These are phyloP conservation scores for Mycena venus DNA, from an alignment of 768 basidiomycete genomes.

Conservation along the genomic window DNA sequence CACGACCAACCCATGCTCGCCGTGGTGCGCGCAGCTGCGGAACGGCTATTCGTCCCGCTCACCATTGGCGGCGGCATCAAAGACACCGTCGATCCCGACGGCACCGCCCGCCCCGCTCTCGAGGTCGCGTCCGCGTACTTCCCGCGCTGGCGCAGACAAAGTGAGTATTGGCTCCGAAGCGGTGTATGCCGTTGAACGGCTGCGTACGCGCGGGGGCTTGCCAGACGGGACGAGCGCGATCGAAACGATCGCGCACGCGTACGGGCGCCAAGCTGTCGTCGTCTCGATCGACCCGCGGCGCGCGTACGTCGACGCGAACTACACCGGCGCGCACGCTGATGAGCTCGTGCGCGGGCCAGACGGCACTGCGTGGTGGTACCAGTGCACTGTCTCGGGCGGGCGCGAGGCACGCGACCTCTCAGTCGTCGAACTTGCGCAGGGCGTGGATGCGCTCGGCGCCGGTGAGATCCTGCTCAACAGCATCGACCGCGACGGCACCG, in stretches of 20 bases:
- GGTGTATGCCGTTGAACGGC: constrained; percentile 91
- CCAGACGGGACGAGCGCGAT: constrained; percentile 87
- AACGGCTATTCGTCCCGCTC: constrained; percentile 94
- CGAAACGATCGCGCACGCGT: constrained; percentile 90
- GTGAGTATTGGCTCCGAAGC: constrained; percentile 98
- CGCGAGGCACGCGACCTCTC: constrained; percentile 87
- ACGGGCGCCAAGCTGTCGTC: constrained; percentile 97
- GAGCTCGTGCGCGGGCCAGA: constrained; percentile 76
- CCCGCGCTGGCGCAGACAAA: constrained; percentile 97
- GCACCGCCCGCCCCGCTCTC: constrained; percentile 85
- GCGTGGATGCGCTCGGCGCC: constrained; percentile 92
- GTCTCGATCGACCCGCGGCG: constrained; percentile 96
- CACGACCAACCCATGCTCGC: constrained; percentile 98
- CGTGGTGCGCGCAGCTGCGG: constrained; percentile 90
- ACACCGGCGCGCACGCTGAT: constrained; percentile 73
- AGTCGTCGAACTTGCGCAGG: constrained; percentile 90
- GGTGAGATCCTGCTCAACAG: constrained; percentile 96
- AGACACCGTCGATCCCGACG: constrained; percentile 95
- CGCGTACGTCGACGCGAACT: constrained; percentile 77
- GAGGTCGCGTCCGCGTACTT: constrained; percentile 98
- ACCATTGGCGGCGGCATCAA: constrained; percentile 99
- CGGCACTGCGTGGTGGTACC: constrained; percentile 97
- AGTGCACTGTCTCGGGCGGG: constrained; percentile 96
- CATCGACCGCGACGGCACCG: constrained; percentile 96
- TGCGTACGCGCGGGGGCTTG: constrained; percentile 62